Conservation (phyloP, 305 asterid species). For the Ajuga reptans region DNA sequence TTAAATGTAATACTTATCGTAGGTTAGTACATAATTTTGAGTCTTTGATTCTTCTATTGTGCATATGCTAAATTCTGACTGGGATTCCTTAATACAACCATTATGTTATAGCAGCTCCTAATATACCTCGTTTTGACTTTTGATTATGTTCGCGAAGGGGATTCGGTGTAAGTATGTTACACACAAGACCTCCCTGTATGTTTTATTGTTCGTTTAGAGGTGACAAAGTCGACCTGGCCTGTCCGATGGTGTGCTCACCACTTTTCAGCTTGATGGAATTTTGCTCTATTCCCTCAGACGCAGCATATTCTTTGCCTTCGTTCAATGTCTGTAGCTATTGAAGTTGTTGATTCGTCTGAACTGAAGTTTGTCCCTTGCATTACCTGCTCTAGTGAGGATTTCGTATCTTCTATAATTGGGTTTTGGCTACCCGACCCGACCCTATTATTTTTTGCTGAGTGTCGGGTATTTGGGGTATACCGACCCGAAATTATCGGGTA, state of each 20-base stretch:
- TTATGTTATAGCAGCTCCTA: not conserved
- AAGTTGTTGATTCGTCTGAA: not conserved
- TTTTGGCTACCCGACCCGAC: too few relatives aligned
- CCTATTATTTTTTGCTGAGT: too few relatives aligned
- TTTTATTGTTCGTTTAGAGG: not conserved
- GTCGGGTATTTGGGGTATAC: too few relatives aligned
- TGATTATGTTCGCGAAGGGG: not conserved
- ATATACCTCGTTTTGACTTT: not conserved
- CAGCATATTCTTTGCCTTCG: too few relatives aligned
- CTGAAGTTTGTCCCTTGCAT: not conserved
- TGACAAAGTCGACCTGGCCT: too few relatives aligned
- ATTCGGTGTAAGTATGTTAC: not conserved
- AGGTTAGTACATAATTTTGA: not conserved
- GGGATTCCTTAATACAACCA: not conserved
- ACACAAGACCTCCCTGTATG: not conserved
- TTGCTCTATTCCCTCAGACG: too few relatives aligned
- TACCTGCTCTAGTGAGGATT: not conserved
- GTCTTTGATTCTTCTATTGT: not conserved
- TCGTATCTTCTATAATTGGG: not conserved
- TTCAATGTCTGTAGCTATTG: not conserved
- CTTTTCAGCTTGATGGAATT: too few relatives aligned
- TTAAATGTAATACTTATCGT: constrained; percentile 9
- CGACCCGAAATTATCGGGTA: too few relatives aligned
- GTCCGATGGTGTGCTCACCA: too few relatives aligned
- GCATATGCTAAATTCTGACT: not conserved